phyloP scores from a whole-genome alignment of 192 early-diverging fungal genomes.

The Podila epicladia region DNA sequence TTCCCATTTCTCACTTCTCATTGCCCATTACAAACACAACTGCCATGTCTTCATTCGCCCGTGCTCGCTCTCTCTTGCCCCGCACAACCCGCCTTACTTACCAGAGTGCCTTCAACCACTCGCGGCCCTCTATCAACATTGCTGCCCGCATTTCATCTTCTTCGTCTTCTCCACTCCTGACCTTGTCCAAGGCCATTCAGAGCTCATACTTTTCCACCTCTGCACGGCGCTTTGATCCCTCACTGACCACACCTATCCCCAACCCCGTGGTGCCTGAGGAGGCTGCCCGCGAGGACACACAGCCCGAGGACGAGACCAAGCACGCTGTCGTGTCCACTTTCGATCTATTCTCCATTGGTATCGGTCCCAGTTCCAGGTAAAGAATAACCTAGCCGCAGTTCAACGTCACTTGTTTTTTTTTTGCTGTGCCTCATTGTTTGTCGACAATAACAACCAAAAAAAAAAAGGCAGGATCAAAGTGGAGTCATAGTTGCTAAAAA shows the following conservation, averaged over 20 bases:
- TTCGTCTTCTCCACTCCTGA: slow-evolving; percentile 10
- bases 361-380: slow-evolving; percentile 89
- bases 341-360: slow-evolving; percentile 95
- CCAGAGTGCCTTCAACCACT: slow-evolving; percentile 15
- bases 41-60: slow-evolving; percentile 37
- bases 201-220: slow-evolving; percentile 43
- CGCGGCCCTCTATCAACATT: background rate
- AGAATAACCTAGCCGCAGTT: background rate
- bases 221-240: slow-evolving; percentile 19
- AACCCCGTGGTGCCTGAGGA: slow-evolving; percentile 39
- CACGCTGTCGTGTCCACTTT: slow-evolving; percentile 95
- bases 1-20: background rate
- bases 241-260: slow-evolving; percentile 40
- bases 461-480: no score
- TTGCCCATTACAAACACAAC: slow-evolving; percentile 5
- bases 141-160: background rate
- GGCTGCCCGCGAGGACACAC: background rate
- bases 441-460: no score
- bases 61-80: slow-evolving; percentile 13
- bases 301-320: slow-evolving; percentile 38
- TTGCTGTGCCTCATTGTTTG: no score
- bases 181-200: slow-evolving; percentile 27
- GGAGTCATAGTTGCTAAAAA: no score
- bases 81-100: slow-evolving; percentile 11
- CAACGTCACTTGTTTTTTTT: no score